These are phyloP conservation scores for Ceriops tagal DNA, from an alignment of 345 rosid species.

Conservation along the genomic window DNA sequence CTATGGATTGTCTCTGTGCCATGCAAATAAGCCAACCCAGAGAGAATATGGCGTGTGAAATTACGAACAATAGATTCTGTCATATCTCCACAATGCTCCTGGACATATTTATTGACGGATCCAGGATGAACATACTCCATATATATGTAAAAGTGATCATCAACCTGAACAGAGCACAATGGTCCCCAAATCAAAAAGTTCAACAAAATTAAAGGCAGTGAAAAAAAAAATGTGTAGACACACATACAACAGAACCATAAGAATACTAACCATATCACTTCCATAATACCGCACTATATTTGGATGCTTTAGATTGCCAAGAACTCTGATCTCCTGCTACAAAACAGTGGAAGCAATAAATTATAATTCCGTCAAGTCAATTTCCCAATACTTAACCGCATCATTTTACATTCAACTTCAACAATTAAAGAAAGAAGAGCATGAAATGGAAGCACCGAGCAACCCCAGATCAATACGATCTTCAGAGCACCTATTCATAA, in stretches of 20 bases:
- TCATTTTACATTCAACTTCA: neutral
- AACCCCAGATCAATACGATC: neutral
- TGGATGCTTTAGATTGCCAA: constrained; percentile 45
- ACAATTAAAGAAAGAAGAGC: neutral
- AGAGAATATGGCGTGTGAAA: constrained; percentile 69
- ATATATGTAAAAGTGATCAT: constrained; percentile 57
- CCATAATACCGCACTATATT: constrained; percentile 76
- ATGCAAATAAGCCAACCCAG: constrained; percentile 61
- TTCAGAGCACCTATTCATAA: neutral
- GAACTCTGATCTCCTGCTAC: constrained; percentile 60
- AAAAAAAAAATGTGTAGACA: neutral
- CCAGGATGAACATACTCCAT: constrained; percentile 71
- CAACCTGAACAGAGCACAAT: constrained; percentile 40
- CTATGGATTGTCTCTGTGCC: constrained; percentile 62
- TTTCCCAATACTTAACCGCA: neutral
- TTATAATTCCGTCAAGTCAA: neutral
- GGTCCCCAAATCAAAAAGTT: constrained; percentile 11
- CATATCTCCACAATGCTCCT: constrained; percentile 52
- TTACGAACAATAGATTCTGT: constrained; percentile 64
- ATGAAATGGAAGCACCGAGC: neutral
- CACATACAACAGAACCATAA: neutral
- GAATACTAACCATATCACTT: constrained; percentile 50
- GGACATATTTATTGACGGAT: constrained; percentile 51
- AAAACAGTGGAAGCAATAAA: constrained; percentile 5
- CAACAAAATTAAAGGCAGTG: constrained; percentile 4